Conservation (phyloP, 73 alveolate species). For the Paramecium bursaria region DNA sequence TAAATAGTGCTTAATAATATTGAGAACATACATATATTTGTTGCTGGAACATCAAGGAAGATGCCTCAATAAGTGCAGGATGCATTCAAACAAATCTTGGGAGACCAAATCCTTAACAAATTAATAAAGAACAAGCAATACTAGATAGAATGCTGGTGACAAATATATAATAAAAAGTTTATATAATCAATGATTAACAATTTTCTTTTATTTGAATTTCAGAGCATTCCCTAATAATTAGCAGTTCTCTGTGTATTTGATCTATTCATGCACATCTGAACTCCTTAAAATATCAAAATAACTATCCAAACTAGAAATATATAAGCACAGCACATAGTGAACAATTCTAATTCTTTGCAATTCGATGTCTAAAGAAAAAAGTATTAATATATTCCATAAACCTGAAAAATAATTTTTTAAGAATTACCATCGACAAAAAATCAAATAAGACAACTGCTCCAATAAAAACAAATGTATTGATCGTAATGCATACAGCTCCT, state of each 20-base stretch:
- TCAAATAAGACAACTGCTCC: conserved; percentile 54
- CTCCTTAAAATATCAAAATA: conserved; percentile 33
- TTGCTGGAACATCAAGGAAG: conserved; percentile 81
- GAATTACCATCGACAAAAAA: conserved; percentile 28
- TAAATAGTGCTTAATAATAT: conserved; percentile 60
- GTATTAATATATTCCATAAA: conserved; percentile 32
- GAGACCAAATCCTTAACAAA: conserved; percentile 53
- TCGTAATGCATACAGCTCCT: conserved; percentile 59
- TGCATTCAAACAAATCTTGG: conserved; percentile 72
- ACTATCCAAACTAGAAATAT: conserved; percentile 55
- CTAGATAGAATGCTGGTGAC: conserved; percentile 83
- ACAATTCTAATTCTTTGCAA: conserved; percentile 48
- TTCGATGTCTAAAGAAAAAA: conserved; percentile 24
- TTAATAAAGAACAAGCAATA: conserved; percentile 69
- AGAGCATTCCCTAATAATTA: too few species aligned
- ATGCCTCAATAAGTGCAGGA: conserved; percentile 82
- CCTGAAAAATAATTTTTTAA: too few species aligned
- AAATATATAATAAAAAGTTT: too few species aligned
- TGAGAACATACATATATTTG: conserved; percentile 73
- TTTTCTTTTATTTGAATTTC: too few species aligned
- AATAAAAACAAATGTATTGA: conserved; percentile 55
- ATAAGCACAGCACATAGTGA: conserved; percentile 62
- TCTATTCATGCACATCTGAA: too few species aligned
- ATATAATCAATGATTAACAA: too few species aligned
- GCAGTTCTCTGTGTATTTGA: too few species aligned